Evolutionary conservation across 148 eudicot species (phyloP), one percentile per base, ranked within the genome.

Genomic region (Vaccinium corymbosum): DNA sequence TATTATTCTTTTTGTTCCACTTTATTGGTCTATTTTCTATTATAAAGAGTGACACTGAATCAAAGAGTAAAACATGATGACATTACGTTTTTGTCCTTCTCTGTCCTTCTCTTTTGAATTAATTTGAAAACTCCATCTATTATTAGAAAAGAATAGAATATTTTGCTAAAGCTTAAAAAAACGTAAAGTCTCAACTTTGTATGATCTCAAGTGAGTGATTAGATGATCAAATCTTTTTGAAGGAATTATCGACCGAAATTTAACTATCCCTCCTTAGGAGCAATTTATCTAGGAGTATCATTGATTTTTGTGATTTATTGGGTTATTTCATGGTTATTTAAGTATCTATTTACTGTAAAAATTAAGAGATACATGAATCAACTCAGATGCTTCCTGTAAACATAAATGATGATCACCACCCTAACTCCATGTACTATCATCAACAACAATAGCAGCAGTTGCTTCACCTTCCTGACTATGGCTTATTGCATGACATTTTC

Each of bases 401-500:
- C 22, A 5, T 22, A n/a, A 51, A 29, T 83, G 46, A 81, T 17
- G 75, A 79, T 52, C 42, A 6, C 59, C 19, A 32, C 20, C 72
- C 76, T 71, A 79, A 62, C 82, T 27, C 82, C 55, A 22, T 51
- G 32, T 29, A 17, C 62, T 80, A 82, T 49, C 66, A 72, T 16
- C 27, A 38, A 1, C 85, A 72, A 0, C 84, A 83, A 1, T 80
- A 83, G 42, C 83, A 49, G 22, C 85, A 83, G 42, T 79, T 32
- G 49, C 50, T 68, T 49, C 86, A 84, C 8, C 70, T 71, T 53
- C 78, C 76, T 7, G 82, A 70, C 73, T 84, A 79, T 80, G 83
- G 68, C 55, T 56, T 52, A 32, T 84, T 70, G 64, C 66, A 84
- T 15, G 83, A 70, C 46, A 46, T 78, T 13, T n/a, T 66, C 38